phyloP scores from a whole-genome alignment of 2,329 filamentous ascomycete genomes.

The Aureobasidium zeae region DNA sequence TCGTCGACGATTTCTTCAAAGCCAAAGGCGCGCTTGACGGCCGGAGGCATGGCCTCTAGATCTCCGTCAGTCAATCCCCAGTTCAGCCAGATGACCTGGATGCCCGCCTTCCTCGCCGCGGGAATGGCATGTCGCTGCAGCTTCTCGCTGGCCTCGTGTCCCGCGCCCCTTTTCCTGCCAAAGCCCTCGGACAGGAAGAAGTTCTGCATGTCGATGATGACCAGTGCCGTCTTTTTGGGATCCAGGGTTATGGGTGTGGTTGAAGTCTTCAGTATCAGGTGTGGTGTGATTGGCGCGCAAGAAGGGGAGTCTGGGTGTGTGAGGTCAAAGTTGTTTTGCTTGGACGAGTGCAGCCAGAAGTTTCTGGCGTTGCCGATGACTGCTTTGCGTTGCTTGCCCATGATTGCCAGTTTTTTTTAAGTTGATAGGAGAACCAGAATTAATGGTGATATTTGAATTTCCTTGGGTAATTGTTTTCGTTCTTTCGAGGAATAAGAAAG shows the following conservation, averaged over 20 bases:
- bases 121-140: constrained; percentile 38
- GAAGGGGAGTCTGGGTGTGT: constrained; percentile 32
- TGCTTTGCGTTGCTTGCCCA: constrained; percentile 24
- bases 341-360: constrained; percentile 39
- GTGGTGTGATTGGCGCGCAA: constrained; percentile 18
- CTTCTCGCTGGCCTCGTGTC: constrained; percentile 34
- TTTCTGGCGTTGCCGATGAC: constrained; percentile 35
- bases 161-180: constrained; percentile 28
- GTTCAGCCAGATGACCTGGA: constrained; percentile 35
- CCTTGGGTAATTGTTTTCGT: background rate
- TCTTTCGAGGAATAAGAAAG: background rate
- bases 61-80: constrained; percentile 35
- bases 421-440: background rate
- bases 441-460: background rate
- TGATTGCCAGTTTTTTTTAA: background rate
- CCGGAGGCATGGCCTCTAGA: constrained; percentile 32
- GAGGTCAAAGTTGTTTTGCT: constrained; percentile 37
- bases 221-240: constrained; percentile 30
- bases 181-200: constrained; percentile 32
- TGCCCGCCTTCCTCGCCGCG: constrained; percentile 36
- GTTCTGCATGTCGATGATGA: constrained; percentile 38
- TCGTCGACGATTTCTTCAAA: constrained; percentile 25
- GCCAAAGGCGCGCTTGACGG: constrained; percentile 41
- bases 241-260: constrained; percentile 26
- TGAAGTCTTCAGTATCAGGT: constrained; percentile 23